Percentiles rank a stretch among this genome's conserved stretches.
phyloP scores from a whole-genome alignment of 306 rosid species.

The Lathyrus sativus region DNA sequence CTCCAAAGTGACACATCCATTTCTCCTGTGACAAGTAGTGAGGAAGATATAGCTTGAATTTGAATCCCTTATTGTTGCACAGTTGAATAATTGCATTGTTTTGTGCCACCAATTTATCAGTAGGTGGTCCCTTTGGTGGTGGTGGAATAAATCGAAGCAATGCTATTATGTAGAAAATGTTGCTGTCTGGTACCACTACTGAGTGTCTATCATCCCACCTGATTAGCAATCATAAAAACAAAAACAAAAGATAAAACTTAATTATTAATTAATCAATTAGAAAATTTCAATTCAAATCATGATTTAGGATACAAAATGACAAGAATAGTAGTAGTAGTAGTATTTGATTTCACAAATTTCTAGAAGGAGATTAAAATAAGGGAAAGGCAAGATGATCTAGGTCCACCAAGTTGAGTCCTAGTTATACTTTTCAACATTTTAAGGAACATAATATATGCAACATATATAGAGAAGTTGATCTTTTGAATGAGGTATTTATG shows the following conservation, averaged over 20 bases:
- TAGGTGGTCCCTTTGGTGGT: constrained; percentile 54
- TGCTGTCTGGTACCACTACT: constrained; percentile 70
- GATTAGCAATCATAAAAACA: constrained; percentile 26
- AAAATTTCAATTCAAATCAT: background rate
- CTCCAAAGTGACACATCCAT: constrained; percentile 82
- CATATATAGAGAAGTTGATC: too few relatives aligned
- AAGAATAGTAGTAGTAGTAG: constrained; percentile 1
- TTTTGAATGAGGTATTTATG: background rate
- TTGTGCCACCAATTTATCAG: constrained; percentile 57
- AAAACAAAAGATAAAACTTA: too few relatives aligned
- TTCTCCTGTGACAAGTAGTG: constrained; percentile 68
- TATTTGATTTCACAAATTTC: constrained; percentile 8
- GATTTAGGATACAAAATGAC: background rate
- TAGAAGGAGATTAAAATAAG: background rate
- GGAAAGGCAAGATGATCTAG: background rate
- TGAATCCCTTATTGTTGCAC: constrained; percentile 52
- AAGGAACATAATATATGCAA: constrained; percentile 5
- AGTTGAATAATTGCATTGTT: constrained; percentile 63
- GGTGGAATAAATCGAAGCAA: constrained; percentile 70
- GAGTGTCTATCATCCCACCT: constrained; percentile 96
- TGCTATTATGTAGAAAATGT: constrained; percentile 84
- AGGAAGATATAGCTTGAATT: constrained; percentile 86
- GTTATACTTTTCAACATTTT: constrained; percentile 1
- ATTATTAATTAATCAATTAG: constrained; percentile 3
- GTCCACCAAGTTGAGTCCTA: constrained; percentile 17